Conservation (phyloP, 1,284 basidiomycete species). For the Trichosporon asahii region DNA sequence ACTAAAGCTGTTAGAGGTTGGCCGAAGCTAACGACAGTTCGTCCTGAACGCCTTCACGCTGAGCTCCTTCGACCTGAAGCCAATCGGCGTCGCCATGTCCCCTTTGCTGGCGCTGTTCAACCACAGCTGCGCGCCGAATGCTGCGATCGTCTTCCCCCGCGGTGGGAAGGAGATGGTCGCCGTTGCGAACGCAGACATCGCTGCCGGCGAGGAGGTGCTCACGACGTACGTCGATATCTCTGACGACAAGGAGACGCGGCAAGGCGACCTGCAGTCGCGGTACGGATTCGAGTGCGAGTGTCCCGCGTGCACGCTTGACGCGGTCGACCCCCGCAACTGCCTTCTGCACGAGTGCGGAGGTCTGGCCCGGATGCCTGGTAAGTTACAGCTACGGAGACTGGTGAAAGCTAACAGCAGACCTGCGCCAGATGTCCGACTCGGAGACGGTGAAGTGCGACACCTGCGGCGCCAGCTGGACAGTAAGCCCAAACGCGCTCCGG, state of each 20-base stretch:
- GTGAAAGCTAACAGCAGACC: slow-evolving; percentile 18
- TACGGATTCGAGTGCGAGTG: slow-evolving; percentile 81
- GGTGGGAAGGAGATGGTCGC: slow-evolving; percentile 60
- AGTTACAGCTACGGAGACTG: slow-evolving; percentile 6
- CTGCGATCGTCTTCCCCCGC: slow-evolving; percentile 78
- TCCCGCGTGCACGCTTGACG: slow-evolving; percentile 55
- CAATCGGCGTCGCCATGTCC: slow-evolving; percentile 75
- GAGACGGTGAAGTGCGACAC: slow-evolving; percentile 19
- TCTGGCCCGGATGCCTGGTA: slow-evolving; percentile 32
- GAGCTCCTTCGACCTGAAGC: slow-evolving; percentile 66
- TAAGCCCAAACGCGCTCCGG: slow-evolving; percentile 56
- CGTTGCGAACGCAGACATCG: slow-evolving; percentile 65
- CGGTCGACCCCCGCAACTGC: slow-evolving; percentile 66
- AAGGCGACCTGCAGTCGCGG: slow-evolving; percentile 61
- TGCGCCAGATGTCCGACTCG: slow-evolving; percentile 8
- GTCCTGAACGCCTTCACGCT: slow-evolving; percentile 83
- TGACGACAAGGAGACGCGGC: slow-evolving; percentile 61
- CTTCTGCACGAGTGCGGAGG: slow-evolving; percentile 40
- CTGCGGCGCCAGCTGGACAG: slow-evolving; percentile 59
- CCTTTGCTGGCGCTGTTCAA: slow-evolving; percentile 78
- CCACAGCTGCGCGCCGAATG: slow-evolving; percentile 88
- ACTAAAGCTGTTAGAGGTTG: too few relatives aligned
- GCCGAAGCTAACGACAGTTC: slow-evolving; percentile 58
- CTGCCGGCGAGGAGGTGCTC: slow-evolving; percentile 65
- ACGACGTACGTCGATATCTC: slow-evolving; percentile 84